Conservation (phyloP, 2,329 filamentous ascomycete genomes). For the Neonectria ditissima region DNA sequence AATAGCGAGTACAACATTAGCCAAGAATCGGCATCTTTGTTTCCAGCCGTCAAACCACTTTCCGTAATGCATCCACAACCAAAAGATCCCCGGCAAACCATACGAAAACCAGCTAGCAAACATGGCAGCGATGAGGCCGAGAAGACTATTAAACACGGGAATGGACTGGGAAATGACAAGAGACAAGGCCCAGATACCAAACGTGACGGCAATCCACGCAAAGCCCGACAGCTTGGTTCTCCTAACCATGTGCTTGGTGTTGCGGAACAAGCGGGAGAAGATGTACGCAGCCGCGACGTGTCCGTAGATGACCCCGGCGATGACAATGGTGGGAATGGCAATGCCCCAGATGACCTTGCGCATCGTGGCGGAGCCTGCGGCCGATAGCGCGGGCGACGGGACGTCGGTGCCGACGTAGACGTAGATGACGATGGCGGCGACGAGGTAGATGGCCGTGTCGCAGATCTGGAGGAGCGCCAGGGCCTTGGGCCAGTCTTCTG, state of each 20-base stretch:
- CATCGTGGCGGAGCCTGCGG: conserved; percentile 63
- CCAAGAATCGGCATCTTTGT: conserved; percentile 47
- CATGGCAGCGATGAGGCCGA: conserved; percentile 71
- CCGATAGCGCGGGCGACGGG: conserved; percentile 73
- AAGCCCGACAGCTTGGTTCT: conserved; percentile 62
- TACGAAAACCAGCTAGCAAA: conserved; percentile 77
- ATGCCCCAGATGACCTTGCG: conserved; percentile 76
- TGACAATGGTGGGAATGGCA: conserved; percentile 76
- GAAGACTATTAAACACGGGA: conserved; percentile 74
- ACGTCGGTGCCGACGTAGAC: conserved; percentile 72
- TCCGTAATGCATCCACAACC: conserved; percentile 61
- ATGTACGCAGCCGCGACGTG: conserved; percentile 75
- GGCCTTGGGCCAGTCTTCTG: conserved; percentile 55
- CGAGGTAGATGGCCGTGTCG: conserved; percentile 71
- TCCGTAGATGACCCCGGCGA: conserved; percentile 78
- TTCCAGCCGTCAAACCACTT: conserved; percentile 51
- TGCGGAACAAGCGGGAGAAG: conserved; percentile 72
- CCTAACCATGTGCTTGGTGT: conserved; percentile 66
- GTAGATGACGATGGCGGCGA: conserved; percentile 76
- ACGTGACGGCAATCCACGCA: conserved; percentile 70
- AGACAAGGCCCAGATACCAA: conserved; percentile 68
- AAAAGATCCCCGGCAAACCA: conserved; percentile 60
- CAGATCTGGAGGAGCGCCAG: conserved; percentile 67
- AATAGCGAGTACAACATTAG: conserved; percentile 49
- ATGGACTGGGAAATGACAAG: conserved; percentile 78